Evolutionary conservation across 2,329 filamentous ascomycete species (phyloP).

Genomic region (Fusarium sp.): DNA sequence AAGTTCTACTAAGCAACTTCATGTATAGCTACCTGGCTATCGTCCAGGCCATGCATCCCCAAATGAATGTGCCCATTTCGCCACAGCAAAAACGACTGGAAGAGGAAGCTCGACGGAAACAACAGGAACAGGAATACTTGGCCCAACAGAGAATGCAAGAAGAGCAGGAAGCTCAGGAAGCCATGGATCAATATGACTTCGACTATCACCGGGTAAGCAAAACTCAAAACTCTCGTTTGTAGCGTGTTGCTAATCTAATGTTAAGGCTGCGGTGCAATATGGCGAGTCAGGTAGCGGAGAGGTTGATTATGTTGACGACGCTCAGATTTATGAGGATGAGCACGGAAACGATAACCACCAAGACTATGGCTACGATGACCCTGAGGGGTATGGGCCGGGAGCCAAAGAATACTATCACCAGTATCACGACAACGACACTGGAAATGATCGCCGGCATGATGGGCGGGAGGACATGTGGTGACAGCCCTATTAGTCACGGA

Average conservation of each 20-base stretch:
- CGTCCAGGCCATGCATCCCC: constrained; percentile 98
- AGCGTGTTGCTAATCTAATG: constrained; percentile 6
- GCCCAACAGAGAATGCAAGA: constrained; percentile 59
- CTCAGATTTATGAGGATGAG: constrained; percentile 65
- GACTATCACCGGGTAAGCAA: constrained; percentile 64
- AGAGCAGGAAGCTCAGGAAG: constrained; percentile 59
- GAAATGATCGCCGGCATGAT: constrained; percentile 50
- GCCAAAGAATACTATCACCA: constrained; percentile 57
- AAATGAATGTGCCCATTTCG: constrained; percentile 89
- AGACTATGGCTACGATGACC: constrained; percentile 53
- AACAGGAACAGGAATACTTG: constrained; percentile 61
- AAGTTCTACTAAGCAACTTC: constrained; percentile 97
- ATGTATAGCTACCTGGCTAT: constrained; percentile 99
- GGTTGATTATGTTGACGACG: constrained; percentile 63
- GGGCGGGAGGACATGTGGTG: constrained; percentile 59
- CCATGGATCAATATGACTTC: constrained; percentile 64
- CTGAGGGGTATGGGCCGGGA: constrained; percentile 54
- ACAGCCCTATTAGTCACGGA: constrained; percentile 31
- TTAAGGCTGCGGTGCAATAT: constrained; percentile 59
- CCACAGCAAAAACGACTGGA: constrained; percentile 75
- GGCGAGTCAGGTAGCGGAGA: constrained; percentile 58
- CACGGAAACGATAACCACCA: constrained; percentile 56
- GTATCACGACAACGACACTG: constrained; percentile 51
- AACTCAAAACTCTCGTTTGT: background rate
- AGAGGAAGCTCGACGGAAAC: constrained; percentile 63